Conservation (phyloP, 2,329 filamentous ascomycete genomes). For the Zymoseptoria tritici region DNA sequence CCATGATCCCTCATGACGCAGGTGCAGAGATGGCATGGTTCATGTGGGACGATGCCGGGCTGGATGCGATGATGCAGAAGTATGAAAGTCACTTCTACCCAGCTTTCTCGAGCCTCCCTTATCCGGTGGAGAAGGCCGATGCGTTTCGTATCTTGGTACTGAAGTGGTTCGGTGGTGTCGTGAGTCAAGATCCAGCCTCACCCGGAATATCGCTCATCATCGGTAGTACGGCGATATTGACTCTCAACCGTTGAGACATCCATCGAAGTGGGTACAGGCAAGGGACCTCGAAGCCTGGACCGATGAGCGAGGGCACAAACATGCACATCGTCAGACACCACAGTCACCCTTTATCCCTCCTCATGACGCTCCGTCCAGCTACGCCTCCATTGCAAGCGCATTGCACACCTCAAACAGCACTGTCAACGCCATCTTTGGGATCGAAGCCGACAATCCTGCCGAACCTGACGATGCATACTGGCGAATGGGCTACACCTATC, state of each 20-base stretch:
- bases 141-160: conserved; percentile 2
- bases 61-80: conserved; percentile 1
- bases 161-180: conserved; percentile 8
- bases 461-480: conserved; percentile 6
- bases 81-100: neutral
- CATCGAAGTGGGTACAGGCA: neutral
- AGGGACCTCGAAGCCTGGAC: neutral
- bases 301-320: neutral
- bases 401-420: neutral
- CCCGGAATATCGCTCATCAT: neutral
- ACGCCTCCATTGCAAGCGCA: neutral
- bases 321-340: neutral
- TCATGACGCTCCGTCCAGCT: neutral
- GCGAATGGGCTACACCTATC: conserved; percentile 6
- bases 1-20: neutral
- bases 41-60: conserved; percentile 5
- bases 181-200: neutral
- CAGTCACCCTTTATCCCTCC: neutral
- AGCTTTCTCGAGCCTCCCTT: conserved; percentile 3
- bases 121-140: conserved; percentile 7
- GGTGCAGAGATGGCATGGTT: conserved; percentile 6
- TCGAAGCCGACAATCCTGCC: conserved; percentile 5
- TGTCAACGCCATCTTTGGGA: conserved; percentile 4
- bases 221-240: neutral
- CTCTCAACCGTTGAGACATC: neutral